Conservation (phyloP, 2,329 filamentous ascomycete species). For the Trichoderma endophyticum region DNA sequence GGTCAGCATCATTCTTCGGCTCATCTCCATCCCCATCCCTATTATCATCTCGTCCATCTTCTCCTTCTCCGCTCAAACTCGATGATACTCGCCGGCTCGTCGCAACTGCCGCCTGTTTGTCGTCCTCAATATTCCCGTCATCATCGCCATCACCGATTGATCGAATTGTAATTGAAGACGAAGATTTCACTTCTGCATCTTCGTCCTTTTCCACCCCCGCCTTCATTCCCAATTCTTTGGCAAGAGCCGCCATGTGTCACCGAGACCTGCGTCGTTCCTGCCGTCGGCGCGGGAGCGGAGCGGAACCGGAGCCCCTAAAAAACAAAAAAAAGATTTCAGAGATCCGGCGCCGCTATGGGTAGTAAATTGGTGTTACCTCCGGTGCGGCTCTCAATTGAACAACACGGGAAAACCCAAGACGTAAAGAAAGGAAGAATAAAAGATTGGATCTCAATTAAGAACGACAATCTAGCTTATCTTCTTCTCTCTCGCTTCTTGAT, state of each 20-base stretch:
- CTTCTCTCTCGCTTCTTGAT: not conserved
- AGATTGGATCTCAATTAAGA: not conserved
- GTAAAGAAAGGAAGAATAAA: not conserved
- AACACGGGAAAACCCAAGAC: not conserved
- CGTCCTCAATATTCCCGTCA: not conserved
- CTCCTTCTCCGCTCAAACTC: not conserved
- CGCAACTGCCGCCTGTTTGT: not conserved
- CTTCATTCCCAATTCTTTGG: not conserved
- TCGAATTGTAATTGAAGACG: not conserved
- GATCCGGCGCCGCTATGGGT: not conserved
- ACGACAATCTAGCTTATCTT: not conserved
- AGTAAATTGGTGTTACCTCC: not conserved
- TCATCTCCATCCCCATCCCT: not conserved
- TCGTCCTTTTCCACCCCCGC: not conserved
- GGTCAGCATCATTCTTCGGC: conserved; percentile 22
- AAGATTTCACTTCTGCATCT: not conserved
- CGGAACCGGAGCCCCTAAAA: not conserved
- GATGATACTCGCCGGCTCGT: not conserved
- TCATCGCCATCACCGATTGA: not conserved
- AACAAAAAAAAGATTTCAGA: not conserved
- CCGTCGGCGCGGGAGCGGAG: not conserved
- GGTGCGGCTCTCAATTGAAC: not conserved
- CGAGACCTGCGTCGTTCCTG: not conserved
- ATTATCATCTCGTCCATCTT: not conserved
- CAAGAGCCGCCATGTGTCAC: not conserved